phyloP scores from a whole-genome alignment of 2,329 filamentous ascomycete genomes.

The Fusarium clavum region DNA sequence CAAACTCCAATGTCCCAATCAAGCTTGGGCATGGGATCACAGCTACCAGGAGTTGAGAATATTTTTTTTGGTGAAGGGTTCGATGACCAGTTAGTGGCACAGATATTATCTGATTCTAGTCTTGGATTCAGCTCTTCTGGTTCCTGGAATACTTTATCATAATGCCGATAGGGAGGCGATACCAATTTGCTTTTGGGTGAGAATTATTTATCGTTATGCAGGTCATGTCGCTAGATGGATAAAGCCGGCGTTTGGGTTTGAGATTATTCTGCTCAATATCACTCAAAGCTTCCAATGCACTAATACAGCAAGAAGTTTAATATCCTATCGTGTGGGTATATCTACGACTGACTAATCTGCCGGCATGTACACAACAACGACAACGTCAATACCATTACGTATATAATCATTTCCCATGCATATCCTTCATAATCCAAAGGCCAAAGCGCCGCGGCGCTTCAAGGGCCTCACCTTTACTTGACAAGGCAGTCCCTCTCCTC shows the following conservation, averaged over 20 bases:
- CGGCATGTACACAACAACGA: not conserved
- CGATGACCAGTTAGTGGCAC: slow-evolving; percentile 3
- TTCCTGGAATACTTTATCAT: not conserved
- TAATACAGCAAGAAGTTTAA: not conserved
- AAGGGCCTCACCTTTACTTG: slow-evolving; percentile 5
- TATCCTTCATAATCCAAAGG: slow-evolving; percentile 9
- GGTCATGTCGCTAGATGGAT: not conserved
- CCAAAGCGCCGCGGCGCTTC: not conserved
- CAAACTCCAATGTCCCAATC: not conserved
- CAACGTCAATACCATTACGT: not conserved
- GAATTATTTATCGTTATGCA: not conserved
- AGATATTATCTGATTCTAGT: not conserved
- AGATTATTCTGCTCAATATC: not conserved
- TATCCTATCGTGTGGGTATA: not conserved
- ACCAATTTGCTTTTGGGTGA: slow-evolving; percentile 22
- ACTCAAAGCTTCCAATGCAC: not conserved
- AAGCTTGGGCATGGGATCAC: not conserved
- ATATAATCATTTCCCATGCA: slow-evolving; percentile 5
- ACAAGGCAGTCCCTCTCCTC: slow-evolving; percentile 36
- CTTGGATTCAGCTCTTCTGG: not conserved
- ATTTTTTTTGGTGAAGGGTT: not conserved
- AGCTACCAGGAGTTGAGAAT: not conserved
- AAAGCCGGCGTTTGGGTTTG: not conserved
- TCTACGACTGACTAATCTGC: not conserved
- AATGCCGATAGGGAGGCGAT: not conserved